These are phyloP conservation scores for Rhizopogon sp. DNA, from an alignment of 768 basidiomycete genomes.

Conservation along the genomic window DNA sequence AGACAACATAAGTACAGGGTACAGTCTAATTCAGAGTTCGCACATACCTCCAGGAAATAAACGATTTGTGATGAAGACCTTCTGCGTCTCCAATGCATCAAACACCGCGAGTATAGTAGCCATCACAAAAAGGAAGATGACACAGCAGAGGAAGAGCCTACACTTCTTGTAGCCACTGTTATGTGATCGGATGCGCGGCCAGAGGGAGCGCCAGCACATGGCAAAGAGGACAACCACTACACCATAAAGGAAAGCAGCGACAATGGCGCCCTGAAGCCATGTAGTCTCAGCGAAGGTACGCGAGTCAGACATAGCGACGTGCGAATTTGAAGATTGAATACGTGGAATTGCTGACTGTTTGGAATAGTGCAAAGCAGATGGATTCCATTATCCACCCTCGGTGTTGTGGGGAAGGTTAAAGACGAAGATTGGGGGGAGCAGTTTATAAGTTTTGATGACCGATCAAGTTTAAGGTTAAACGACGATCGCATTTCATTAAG, in stretches of 20 bases:
- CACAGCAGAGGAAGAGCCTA: slow-evolving; percentile 24
- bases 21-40: no score
- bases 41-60: slow-evolving; percentile 27
- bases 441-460: no score
- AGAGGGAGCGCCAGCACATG: slow-evolving; percentile 24
- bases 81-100: slow-evolving; percentile 22
- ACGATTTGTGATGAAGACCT: slow-evolving; percentile 26
- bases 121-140: slow-evolving; percentile 22
- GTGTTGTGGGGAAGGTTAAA: no score
- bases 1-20: neutral
- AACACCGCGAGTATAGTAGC: slow-evolving; percentile 22
- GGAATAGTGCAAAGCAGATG: no score
- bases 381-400: no score
- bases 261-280: slow-evolving; percentile 26
- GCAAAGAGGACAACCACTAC: slow-evolving; percentile 18
- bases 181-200: slow-evolving; percentile 13
- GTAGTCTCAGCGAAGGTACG: slow-evolving; percentile 20
- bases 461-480: no score
- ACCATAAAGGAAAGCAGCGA: slow-evolving; percentile 23
- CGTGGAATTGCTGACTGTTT: neutral
- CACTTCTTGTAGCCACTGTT: slow-evolving; percentile 11
- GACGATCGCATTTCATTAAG: no score
- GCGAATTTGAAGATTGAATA: neutral
- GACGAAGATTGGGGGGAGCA: no score
- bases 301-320: slow-evolving; percentile 11